These are phyloP conservation scores for Neofusicoccum parvum DNA, from an alignment of 2,329 filamentous ascomycete genomes.

Conservation along the genomic window DNA sequence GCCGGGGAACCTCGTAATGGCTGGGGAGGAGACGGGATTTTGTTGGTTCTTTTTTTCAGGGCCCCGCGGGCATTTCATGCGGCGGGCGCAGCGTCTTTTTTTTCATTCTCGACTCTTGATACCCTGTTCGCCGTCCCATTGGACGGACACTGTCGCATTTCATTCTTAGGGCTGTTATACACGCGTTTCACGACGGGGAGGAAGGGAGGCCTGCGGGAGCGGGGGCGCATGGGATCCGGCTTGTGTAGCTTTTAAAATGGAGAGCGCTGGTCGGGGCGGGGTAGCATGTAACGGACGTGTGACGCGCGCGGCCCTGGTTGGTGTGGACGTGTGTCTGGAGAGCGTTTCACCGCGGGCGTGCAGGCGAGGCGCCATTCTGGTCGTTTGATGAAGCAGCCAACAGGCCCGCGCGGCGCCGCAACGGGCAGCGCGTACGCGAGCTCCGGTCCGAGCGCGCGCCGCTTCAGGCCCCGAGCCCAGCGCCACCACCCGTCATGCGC, in stretches of 20 bases:
- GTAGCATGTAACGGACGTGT: constrained; percentile 9
- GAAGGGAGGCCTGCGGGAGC: background rate
- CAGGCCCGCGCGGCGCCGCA: background rate
- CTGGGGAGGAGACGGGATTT: background rate
- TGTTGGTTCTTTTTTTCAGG: constrained; percentile 10
- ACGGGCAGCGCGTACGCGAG: background rate
- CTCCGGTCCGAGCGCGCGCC: background rate
- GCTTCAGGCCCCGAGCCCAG: background rate
- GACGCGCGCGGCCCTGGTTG: background rate
- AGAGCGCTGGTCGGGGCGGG: constrained; percentile 7
- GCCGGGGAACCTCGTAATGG: constrained; percentile 4
- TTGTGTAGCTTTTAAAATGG: constrained; percentile 17
- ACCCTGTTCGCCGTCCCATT: constrained; percentile 18
- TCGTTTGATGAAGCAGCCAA: constrained; percentile 13
- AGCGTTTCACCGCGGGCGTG: constrained; percentile 3
- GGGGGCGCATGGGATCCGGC: background rate
- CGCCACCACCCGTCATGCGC: background rate
- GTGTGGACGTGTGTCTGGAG: background rate
- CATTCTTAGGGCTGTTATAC: constrained; percentile 15
- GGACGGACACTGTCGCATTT: constrained; percentile 18
- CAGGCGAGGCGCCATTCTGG: background rate
- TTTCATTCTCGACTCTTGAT: constrained; percentile 10
- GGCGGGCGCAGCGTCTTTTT: background rate
- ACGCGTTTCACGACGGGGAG: constrained; percentile 10
- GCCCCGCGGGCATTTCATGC: constrained; percentile 5